Base-by-base conservation (phyloP, 495 filamentous ascomycete genomes). In the Penicillium canescens region DNA sequence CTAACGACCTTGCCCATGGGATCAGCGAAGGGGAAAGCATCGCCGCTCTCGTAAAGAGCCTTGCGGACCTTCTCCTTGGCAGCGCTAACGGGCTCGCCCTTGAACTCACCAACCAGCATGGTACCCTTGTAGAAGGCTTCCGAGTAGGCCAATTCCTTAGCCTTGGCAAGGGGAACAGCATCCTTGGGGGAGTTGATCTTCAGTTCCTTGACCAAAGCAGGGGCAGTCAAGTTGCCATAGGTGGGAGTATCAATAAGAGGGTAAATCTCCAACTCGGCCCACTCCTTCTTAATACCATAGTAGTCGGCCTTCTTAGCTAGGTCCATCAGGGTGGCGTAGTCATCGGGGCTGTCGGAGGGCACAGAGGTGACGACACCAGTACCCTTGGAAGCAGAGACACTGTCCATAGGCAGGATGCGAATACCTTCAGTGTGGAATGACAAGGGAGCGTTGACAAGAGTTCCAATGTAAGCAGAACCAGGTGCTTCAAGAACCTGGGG, bases 121-220 rank as follows among this genome's bases (percentile, higher is more conserved):
- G 80, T 90, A 44, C 94, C 94, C 73, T 95, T 88, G 77, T 98
- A 98, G 78, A 90, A 97, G n/a, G 90, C 94, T 67, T 96, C 92
- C 68, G 91, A 95, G 76, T 98, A 98, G 4, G 94, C 94, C 42
- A 93, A 74, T 52, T 98, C 93, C 75, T 98, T 98, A 28, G 94
- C 94, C 76, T 97, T 87, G 21, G 86, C 86, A 13, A 98, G 84
- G 73, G 87, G 89, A 66, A 88, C 96, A 13, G 84, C 79, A 62
- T 98, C 94, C 72, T 97, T 98, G 49, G 94, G 92, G 6, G 92
- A 96, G 60, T 88, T 86, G 68, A 98, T 98, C 79, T 98, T 98
- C 63, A 97, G 78, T 67, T 93, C 84, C 75, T 96, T 90, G 39
- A 96, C 89, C 40, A 98, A 76, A 47, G 85, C 82, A 52, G 86